Evolutionary conservation across 2,329 filamentous ascomycete genomes (phyloP).

Genomic region (Chaetomium olivaceum): DNA sequence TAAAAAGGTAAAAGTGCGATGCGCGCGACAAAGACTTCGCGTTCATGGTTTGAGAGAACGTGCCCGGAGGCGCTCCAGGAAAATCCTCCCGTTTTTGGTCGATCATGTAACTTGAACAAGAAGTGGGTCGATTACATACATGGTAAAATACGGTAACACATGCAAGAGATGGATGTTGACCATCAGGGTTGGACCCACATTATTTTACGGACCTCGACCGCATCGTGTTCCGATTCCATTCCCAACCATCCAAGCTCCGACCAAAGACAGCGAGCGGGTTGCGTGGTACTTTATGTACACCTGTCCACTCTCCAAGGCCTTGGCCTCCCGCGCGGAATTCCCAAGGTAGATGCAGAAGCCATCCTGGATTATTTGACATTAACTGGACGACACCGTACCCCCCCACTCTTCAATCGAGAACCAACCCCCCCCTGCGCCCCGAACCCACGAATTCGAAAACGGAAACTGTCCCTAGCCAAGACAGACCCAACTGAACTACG

Average conservation of each 20-base stretch:
- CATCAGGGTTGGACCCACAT: constrained; percentile 6
- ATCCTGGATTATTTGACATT: neutral
- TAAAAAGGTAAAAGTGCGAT: neutral
- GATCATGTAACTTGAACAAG: neutral
- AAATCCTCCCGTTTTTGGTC: constrained; percentile 2
- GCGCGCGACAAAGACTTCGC: constrained; percentile 14
- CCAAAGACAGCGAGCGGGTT: neutral
- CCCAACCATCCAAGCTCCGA: neutral
- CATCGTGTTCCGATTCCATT: constrained; percentile 7
- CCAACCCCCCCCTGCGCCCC: too few relatives aligned
- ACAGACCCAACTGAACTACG: neutral
- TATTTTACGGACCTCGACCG: constrained; percentile 10
- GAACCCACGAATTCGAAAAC: neutral
- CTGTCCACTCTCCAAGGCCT: constrained; percentile 9
- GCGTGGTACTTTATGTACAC: neutral
- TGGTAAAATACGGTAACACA: neutral
- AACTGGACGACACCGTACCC: neutral
- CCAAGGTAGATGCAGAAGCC: neutral
- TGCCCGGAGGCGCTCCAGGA: neutral
- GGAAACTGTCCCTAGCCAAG: neutral
- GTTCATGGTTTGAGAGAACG: neutral
- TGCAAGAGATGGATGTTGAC: too few relatives aligned
- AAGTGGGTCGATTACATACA: neutral
- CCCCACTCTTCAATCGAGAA: neutral
- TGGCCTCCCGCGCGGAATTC: neutral